Evolutionary conservation across 2,329 filamentous ascomycete species (phyloP), one percentile per base, ranked within the genome.

Genomic region (Alternaria tenuissima): DNA sequence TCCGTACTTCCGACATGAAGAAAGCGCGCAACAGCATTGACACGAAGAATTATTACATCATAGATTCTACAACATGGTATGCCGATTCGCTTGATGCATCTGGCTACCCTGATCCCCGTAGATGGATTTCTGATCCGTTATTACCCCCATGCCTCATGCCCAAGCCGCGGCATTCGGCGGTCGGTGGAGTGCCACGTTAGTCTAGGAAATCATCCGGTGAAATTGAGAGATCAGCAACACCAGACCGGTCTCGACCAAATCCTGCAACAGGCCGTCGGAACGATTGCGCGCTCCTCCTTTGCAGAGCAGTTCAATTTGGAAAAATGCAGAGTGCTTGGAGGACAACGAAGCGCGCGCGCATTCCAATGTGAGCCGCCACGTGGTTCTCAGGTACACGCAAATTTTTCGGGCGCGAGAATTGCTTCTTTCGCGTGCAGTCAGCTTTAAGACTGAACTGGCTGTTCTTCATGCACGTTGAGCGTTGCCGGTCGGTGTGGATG

Each of bases 391-490:
- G 48, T 30, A 44, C 30, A 38, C n/a, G 42, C n/a, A 28, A 44
- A 47, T 11, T 26, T 42, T 57, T 34, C 49, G 39, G 34, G 34
- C 57, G 51, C 53, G 47, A 26, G n/a, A 16, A n/a, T 48, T 56
- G 26, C 38, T 14, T 26, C 30, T 52, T 47, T 36, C 30, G 14
- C 30, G 20, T 38, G 20, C 41, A 56, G 18, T 48, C 48, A 56
- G 57, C 55, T 42, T 55, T 51, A 62, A 59, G 63, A 63, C 65
- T 65, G 67, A 62, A 70, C 69, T 60, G 66, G 66, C 61, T 64
- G 52, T 62, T 64, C 51, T 55, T 61, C 61, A 72, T 72, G 72
- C 69, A 70, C 49, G 62, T 57, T 61, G 64, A 68, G 64, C 66
- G 69, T 71, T 71, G 56, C 54, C 46, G 46, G 46, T 62, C 46